A percentile compares a stretch with the other conserved stretches of the same genome.
phyloP scores from a whole-genome alignment of 768 basidiomycete genomes.

The Mycena albidolilacea region DNA sequence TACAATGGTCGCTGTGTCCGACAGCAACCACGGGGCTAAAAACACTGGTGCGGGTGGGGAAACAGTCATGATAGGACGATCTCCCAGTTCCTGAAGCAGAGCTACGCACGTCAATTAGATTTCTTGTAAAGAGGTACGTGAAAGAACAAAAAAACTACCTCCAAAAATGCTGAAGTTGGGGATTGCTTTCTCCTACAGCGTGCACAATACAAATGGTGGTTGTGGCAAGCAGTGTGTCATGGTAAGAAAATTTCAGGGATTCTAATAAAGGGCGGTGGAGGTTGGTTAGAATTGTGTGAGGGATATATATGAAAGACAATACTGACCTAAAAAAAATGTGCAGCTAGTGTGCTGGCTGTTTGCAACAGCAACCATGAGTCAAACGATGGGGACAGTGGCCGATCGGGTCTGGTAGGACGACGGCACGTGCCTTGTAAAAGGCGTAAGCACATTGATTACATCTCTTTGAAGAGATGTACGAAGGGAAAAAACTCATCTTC shows the following conservation, averaged over 20 bases:
- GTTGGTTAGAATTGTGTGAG: background rate
- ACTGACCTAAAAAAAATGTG: background rate
- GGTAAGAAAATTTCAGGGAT: background rate
- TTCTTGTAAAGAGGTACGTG: background rate
- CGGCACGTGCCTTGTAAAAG: too few relatives aligned
- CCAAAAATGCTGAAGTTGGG: background rate
- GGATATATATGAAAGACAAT: background rate
- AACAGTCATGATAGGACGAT: background rate
- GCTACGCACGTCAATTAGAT: slow-evolving; percentile 9
- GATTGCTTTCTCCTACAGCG: background rate
- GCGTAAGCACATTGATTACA: background rate
- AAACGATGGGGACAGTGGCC: too few relatives aligned
- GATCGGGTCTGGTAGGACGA: too few relatives aligned
- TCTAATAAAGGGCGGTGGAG: background rate
- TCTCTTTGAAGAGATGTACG: background rate
- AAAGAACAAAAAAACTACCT: slow-evolving; percentile 5
- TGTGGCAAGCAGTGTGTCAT: background rate
- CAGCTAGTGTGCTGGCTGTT: background rate
- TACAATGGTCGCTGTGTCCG: slow-evolving; percentile 1
- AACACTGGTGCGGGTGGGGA: background rate
- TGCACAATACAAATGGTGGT: background rate
- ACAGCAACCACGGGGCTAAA: background rate
- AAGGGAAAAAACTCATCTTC: background rate
- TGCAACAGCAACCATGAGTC: background rate
- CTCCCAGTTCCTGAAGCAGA: slow-evolving; percentile 5